These are phyloP conservation scores for Starmerella khaoyaiensis DNA, from an alignment of 805 yeast genomes.

Conservation along the genomic window DNA sequence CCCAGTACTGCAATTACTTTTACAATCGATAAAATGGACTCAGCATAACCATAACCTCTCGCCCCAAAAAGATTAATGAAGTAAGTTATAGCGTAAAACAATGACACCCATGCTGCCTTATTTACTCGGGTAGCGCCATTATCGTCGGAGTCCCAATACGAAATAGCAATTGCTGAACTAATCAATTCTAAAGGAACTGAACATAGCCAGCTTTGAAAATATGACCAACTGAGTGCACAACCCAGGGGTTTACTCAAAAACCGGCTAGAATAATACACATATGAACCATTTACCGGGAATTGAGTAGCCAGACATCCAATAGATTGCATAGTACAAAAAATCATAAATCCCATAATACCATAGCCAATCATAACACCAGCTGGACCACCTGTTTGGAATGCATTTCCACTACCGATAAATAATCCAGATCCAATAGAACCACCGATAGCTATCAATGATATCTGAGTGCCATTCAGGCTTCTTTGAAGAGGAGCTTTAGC, in stretches of 20 bases:
- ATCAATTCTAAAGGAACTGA: slow-evolving; percentile 54
- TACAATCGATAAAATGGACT: slow-evolving; percentile 43
- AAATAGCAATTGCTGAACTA: slow-evolving; percentile 31
- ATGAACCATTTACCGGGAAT: slow-evolving; percentile 47
- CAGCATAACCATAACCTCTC: slow-evolving; percentile 53
- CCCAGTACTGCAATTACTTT: slow-evolving; percentile 49
- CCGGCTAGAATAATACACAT: slow-evolving; percentile 43
- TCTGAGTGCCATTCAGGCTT: slow-evolving; percentile 26
- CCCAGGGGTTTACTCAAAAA: slow-evolving; percentile 55
- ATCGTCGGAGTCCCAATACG: slow-evolving; percentile 42
- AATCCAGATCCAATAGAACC: slow-evolving; percentile 74
- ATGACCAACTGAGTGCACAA: slow-evolving; percentile 61
- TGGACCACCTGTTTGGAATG: slow-evolving; percentile 38
- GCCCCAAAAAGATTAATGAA: slow-evolving; percentile 43
- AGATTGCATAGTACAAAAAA: slow-evolving; percentile 49
- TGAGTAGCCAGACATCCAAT: slow-evolving; percentile 59
- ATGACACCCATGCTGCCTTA: slow-evolving; percentile 46
- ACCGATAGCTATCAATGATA: slow-evolving; percentile 60
- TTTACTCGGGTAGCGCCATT: slow-evolving; percentile 30
- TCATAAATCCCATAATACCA: slow-evolving; percentile 47
- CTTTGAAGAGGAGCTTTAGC: slow-evolving; percentile 28
- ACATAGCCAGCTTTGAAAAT: slow-evolving; percentile 49
- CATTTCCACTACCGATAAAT: slow-evolving; percentile 41
- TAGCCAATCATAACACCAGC: slow-evolving; percentile 49
- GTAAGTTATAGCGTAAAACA: slow-evolving; percentile 39